Evolutionary conservation across 768 basidiomycete genomes (phyloP).

Genomic region (Polyporus arcularius): DNA sequence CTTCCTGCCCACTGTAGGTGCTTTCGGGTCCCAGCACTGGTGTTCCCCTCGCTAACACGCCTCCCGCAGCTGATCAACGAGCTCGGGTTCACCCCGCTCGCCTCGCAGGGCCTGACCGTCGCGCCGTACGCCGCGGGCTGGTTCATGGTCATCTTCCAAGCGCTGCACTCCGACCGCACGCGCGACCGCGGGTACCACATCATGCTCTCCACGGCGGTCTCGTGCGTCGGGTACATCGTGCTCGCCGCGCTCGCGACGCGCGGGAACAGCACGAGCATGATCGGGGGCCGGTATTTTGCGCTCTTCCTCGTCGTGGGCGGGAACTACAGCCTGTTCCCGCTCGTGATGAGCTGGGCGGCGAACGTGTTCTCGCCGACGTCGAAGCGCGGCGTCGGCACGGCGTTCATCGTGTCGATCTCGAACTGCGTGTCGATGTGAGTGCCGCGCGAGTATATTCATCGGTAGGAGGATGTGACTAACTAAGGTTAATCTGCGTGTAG

Average conservation of each 20-base stretch:
- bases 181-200: slow-evolving; percentile 57
- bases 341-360: slow-evolving; percentile 65
- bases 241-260: slow-evolving; percentile 40
- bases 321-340: slow-evolving; percentile 55
- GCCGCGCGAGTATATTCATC: too few species aligned
- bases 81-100: slow-evolving; percentile 56
- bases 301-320: slow-evolving; percentile 58
- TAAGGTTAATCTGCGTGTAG: slow-evolving; percentile 26
- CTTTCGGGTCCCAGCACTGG: background rate
- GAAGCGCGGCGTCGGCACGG: slow-evolving; percentile 60
- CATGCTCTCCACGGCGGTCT: slow-evolving; percentile 47
- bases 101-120: slow-evolving; percentile 59
- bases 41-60: background rate
- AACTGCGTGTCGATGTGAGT: slow-evolving; percentile 59
- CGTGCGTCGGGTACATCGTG: slow-evolving; percentile 55
- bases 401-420: slow-evolving; percentile 60
- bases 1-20: slow-evolving; percentile 53
- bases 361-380: slow-evolving; percentile 60
- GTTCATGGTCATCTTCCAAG: slow-evolving; percentile 55
- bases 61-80: slow-evolving; percentile 48
- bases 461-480: too few species aligned
- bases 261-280: slow-evolving; percentile 46
- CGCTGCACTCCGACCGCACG: slow-evolving; percentile 56
- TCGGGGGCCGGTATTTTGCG: slow-evolving; percentile 58
- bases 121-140: slow-evolving; percentile 59